Evolutionary conservation across 2,329 filamentous ascomycete genomes (phyloP).

Genomic region (Microsporum audouinii): DNA sequence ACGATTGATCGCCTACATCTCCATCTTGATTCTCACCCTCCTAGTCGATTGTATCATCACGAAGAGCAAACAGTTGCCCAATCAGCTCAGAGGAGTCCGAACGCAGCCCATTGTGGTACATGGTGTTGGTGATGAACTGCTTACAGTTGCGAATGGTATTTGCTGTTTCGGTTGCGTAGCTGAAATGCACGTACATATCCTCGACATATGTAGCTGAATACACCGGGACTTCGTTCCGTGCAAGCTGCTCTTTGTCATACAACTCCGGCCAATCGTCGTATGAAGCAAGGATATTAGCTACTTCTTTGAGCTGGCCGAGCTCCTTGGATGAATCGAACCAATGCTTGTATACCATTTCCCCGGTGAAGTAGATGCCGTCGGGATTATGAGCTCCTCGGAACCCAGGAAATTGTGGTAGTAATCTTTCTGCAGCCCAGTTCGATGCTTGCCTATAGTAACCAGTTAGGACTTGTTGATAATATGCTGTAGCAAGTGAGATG

Average conservation of each 20-base stretch:
- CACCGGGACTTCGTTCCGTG: constrained; percentile 67
- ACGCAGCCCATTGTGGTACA: constrained; percentile 78
- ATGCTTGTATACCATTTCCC: constrained; percentile 83
- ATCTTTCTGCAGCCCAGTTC: constrained; percentile 59
- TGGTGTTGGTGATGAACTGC: constrained; percentile 70
- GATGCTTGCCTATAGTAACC: constrained; percentile 40
- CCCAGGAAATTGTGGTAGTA: constrained; percentile 27
- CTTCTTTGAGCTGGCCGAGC: constrained; percentile 55
- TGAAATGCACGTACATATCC: constrained; percentile 86
- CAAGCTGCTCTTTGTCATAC: constrained; percentile 63
- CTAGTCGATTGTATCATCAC: constrained; percentile 56
- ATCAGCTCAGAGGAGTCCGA: constrained; percentile 65
- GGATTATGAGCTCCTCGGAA: constrained; percentile 38
- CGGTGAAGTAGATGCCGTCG: constrained; percentile 63
- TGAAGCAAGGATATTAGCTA: constrained; percentile 59
- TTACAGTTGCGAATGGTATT: constrained; percentile 62
- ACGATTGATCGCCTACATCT: not conserved
- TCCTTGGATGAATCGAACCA: constrained; percentile 74
- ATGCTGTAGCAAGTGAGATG: not conserved
- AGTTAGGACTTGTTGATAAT: not conserved
- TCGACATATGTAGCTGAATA: constrained; percentile 75
- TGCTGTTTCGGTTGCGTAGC: constrained; percentile 62
- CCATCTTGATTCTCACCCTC: not conserved
- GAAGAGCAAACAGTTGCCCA: constrained; percentile 60
- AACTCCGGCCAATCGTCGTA: constrained; percentile 60